Percentiles rank a stretch among this genome's conserved stretches.
These are phyloP conservation scores for Cercospora citrullina DNA, from an alignment of 2,329 filamentous ascomycete species.

Conservation along the genomic window DNA sequence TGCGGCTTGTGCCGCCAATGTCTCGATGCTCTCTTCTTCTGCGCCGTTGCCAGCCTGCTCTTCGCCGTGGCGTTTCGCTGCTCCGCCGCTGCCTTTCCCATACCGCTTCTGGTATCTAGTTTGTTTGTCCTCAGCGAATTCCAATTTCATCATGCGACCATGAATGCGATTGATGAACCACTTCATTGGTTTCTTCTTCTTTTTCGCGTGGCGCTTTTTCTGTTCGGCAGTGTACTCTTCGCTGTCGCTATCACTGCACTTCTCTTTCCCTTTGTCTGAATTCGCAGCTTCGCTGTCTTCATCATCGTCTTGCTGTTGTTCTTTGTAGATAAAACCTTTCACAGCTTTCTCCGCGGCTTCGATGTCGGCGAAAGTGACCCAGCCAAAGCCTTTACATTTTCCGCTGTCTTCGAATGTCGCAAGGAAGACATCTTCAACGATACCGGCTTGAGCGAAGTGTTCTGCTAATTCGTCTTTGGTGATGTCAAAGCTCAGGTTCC, in stretches of 20 bases:
- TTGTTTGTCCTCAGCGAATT: conserved; percentile 90
- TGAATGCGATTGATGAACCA: conserved; percentile 86
- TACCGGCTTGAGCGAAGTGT: conserved; percentile 83
- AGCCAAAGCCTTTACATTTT: conserved; percentile 97
- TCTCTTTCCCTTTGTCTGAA: conserved; percentile 41
- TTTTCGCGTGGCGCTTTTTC: conserved; percentile 38
- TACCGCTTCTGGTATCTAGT: conserved; percentile 92
- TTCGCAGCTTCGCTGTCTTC: conserved; percentile 54
- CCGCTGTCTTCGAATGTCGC: conserved; percentile 95
- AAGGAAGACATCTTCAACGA: conserved; percentile 78
- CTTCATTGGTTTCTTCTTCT: conserved; percentile 52
- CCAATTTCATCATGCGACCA: conserved; percentile 79
- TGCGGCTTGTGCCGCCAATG: conserved; percentile 22
- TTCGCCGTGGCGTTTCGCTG: conserved; percentile 15
- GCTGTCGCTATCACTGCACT: conserved; percentile 12
- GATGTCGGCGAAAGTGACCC: conserved; percentile 84
- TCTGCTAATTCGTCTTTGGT: conserved; percentile 74
- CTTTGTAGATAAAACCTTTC: conserved; percentile 73
- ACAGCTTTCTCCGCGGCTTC: conserved; percentile 75
- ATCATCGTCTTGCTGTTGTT: conserved; percentile 55
- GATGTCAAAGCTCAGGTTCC: conserved; percentile 52
- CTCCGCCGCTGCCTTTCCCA: conserved; percentile 58
- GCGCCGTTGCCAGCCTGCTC: conserved; percentile 52
- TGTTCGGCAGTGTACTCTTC: conserved; percentile 42
- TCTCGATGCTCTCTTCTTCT: conserved; percentile 23